Base-by-base conservation (phyloP, 2,329 filamentous ascomycete genomes). In the Parastagonospora nodorum region DNA sequence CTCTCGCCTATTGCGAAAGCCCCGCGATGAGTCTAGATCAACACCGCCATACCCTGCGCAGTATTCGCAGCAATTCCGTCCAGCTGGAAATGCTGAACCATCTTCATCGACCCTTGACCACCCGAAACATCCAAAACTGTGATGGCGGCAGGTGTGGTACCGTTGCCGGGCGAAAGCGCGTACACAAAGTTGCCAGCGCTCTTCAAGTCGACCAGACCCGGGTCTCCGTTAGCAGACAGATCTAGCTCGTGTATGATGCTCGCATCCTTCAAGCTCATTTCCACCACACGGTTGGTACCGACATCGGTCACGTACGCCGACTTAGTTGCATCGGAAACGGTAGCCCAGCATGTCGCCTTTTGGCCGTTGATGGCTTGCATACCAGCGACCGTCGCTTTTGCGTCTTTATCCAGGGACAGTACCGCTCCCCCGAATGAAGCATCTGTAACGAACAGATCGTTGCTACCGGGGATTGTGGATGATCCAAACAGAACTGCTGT, bases 231-330 rank as follows among this genome's bases (percentile, higher is more conserved):
- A 7, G 66, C 47, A 7, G 45, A 48, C 16, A 68, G 35, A 43
- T 83, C 78, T 0, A 82, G 58, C 6, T 61, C 58, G 0, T 61
- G 64, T 2, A 82, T 39, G 8, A 87, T 72, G 8, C 71, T 76
- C 0, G 82, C 83, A 51, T 83, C 77, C 0, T 62, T 48, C 1
- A 71, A 39, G 36, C 79, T 80, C 74, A 87, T 80, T 69, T 87
- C 83, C 0, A 87, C 77, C 0, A 88, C 59, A 3, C 78, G 75
- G 61, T 84, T 80, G 2, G 72, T 58, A 0, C 50, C 78, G 0
- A 80, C 82, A 55, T 88, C 85, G 0, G 83, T 81, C 3, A 88
- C 82, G 50, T 84, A 88, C 0, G 80, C 82, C 0, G 77, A 82
- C 7, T 74, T 69, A 0, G 81, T 83, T 0, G 69, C 65, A 0